These are phyloP conservation scores for Lagerstroemia speciosa DNA, from an alignment of 345 rosid genomes.

Conservation along the genomic window DNA sequence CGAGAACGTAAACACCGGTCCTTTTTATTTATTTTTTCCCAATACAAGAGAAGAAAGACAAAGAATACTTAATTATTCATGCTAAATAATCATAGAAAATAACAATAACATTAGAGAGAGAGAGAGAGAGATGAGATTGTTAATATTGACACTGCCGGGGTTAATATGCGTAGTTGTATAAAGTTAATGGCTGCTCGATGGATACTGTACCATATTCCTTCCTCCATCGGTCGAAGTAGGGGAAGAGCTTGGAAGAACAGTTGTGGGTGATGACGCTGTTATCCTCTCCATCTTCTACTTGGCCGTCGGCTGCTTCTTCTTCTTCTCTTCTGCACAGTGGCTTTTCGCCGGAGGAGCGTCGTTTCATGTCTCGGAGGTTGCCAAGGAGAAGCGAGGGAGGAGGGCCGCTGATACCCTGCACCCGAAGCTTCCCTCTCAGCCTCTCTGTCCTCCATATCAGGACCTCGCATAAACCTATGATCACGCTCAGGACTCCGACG, in stretches of 20 bases:
- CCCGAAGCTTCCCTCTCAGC: constrained; percentile 1
- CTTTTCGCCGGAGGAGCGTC: neutral
- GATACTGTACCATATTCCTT: constrained; percentile 2
- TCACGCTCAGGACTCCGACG: neutral
- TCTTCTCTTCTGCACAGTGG: neutral
- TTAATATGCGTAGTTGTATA: too few species aligned
- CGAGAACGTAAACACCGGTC: constrained; percentile 4
- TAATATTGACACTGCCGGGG: too few species aligned
- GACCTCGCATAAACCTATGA: neutral
- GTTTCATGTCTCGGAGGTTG: constrained; percentile 14
- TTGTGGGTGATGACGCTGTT: neutral
- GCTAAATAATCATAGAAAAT: neutral
- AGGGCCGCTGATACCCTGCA: constrained; percentile 21
- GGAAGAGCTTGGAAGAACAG: constrained; percentile 12
- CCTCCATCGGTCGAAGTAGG: constrained; percentile 10
- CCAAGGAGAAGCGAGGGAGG: constrained; percentile 13
- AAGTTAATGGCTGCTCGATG: too few species aligned
- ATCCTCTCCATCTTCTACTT: neutral
- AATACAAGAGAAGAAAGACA: too few species aligned
- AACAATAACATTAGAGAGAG: neutral
- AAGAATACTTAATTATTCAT: neutral
- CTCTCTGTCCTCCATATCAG: constrained; percentile 7
- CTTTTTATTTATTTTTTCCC: too few species aligned
- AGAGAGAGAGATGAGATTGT: constrained; percentile 18
- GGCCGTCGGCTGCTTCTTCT: neutral